These are phyloP conservation scores for Lavandula angustifolia DNA, from an alignment of 257 asterid genomes.

Conservation along the genomic window DNA sequence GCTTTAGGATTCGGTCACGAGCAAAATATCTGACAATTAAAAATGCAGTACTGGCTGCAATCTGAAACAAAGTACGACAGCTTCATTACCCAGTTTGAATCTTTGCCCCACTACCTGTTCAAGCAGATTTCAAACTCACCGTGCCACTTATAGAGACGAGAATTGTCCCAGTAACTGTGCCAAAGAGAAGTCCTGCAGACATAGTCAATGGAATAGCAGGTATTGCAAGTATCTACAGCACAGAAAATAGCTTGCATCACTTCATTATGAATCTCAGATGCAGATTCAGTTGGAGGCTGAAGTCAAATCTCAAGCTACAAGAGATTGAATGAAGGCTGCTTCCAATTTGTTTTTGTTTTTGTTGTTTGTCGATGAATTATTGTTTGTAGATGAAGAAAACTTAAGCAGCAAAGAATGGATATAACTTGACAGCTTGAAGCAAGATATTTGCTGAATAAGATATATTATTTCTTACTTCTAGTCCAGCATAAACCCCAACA, in stretches of 20 bases:
- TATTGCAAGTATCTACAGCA: slow-evolving; percentile 80
- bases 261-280: slow-evolving; percentile 9
- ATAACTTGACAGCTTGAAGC: slow-evolving; percentile 21
- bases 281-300: too few species aligned
- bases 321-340: background rate
- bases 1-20: slow-evolving; percentile 92
- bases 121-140: slow-evolving; percentile 45
- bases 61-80: slow-evolving; percentile 45
- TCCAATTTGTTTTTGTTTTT: background rate
- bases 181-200: slow-evolving; percentile 97
- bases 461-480: slow-evolving; percentile 66
- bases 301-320: background rate
- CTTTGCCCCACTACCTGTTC: slow-evolving; percentile 2
- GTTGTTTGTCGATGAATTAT: background rate
- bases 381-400: slow-evolving; percentile 9
- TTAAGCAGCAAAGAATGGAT: slow-evolving; percentile 3
- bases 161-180: slow-evolving; percentile 79
- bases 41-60: slow-evolving; percentile 92
- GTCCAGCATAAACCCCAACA: slow-evolving; percentile 84
- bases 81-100: slow-evolving; percentile 25
- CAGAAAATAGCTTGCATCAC: slow-evolving; percentile 28
- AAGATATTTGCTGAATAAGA: slow-evolving; percentile 26
- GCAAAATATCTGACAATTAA: slow-evolving; percentile 98
- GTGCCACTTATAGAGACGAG: slow-evolving; percentile 94
- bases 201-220: slow-evolving; percentile 96